phyloP scores from a whole-genome alignment of 192 early-diverging fungal genomes.

The Linnemannia schmuckeri region DNA sequence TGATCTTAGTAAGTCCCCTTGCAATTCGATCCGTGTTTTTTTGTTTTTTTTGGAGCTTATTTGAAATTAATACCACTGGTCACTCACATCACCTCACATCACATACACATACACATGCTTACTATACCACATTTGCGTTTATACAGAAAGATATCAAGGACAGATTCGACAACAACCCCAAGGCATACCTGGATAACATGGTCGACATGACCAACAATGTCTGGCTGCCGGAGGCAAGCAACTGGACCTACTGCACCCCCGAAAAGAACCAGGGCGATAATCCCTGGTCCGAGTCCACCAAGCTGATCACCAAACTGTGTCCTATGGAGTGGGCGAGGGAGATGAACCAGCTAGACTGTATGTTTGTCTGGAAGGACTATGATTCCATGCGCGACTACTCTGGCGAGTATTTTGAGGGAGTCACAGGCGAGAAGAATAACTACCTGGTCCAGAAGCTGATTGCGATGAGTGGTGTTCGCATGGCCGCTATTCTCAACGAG shows the following conservation, averaged over 20 bases:
- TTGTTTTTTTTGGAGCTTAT: neutral
- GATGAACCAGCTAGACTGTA: conserved; percentile 54
- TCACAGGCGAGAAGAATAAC: conserved; percentile 21
- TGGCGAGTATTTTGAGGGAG: conserved; percentile 50
- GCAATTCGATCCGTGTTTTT: neutral
- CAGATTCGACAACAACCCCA: conserved; percentile 48
- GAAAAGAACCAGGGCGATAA: conserved; percentile 29
- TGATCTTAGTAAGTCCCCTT: conserved; percentile 45
- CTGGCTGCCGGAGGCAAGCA: conserved; percentile 43
- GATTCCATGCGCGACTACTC: conserved; percentile 37
- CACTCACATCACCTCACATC: too few species aligned
- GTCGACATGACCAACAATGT: conserved; percentile 33
- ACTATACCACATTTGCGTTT: neutral
- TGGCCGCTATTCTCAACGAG: conserved; percentile 60
- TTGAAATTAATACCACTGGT: neutral
- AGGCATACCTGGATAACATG: conserved; percentile 51
- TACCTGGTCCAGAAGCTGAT: conserved; percentile 57
- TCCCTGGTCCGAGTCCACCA: conserved; percentile 34
- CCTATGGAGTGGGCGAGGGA: conserved; percentile 49
- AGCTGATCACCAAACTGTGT: conserved; percentile 34
- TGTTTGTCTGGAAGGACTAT: conserved; percentile 56
- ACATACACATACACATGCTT: conserved; percentile 1
- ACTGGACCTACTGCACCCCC: conserved; percentile 45
- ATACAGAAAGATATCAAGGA: conserved; percentile 54
- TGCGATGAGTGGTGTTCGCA: conserved; percentile 58